A percentile compares a stretch with the other conserved stretches of the same genome.
These are phyloP conservation scores for Clitoria ternatea DNA, from an alignment of 306 rosid species.

Conservation along the genomic window DNA sequence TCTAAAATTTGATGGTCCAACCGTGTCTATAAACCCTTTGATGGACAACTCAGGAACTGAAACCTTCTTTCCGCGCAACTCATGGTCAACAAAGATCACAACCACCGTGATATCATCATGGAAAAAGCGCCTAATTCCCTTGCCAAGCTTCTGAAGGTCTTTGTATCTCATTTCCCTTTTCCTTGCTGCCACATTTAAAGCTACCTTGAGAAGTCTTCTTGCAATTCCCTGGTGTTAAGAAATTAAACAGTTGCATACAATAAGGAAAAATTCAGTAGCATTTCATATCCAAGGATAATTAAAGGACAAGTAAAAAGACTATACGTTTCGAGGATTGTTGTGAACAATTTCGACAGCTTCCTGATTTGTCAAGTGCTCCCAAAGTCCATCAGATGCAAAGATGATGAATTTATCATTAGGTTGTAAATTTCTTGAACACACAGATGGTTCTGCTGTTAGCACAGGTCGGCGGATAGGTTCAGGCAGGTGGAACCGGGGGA, in stretches of 20 bases:
- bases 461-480: slow-evolving; percentile 77
- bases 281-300: neutral
- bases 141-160: slow-evolving; percentile 66
- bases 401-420: slow-evolving; percentile 69
- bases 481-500: slow-evolving; percentile 65
- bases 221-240: slow-evolving; percentile 64
- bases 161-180: slow-evolving; percentile 66
- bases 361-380: slow-evolving; percentile 81
- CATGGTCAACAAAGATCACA: slow-evolving; percentile 75
- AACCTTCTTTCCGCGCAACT: slow-evolving; percentile 37
- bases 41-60: slow-evolving; percentile 62
- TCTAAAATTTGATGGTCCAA: slow-evolving; percentile 65
- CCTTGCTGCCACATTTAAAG: slow-evolving; percentile 66
- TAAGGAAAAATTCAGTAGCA: neutral
- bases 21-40: slow-evolving; percentile 64
- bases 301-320: slow-evolving; percentile 18
- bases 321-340: slow-evolving; percentile 60
- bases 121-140: slow-evolving; percentile 59
- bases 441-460: slow-evolving; percentile 74
- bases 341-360: slow-evolving; percentile 75
- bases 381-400: slow-evolving; percentile 92
- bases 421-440: slow-evolving; percentile 54
- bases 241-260: neutral
- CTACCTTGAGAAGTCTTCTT: slow-evolving; percentile 58
- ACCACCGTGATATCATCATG: slow-evolving; percentile 84